Percentiles rank a stretch among this genome's conserved stretches.
Conservation (phyloP, 1,139 yeast genomes). For the Wickerhamomyces sp. region DNA sequence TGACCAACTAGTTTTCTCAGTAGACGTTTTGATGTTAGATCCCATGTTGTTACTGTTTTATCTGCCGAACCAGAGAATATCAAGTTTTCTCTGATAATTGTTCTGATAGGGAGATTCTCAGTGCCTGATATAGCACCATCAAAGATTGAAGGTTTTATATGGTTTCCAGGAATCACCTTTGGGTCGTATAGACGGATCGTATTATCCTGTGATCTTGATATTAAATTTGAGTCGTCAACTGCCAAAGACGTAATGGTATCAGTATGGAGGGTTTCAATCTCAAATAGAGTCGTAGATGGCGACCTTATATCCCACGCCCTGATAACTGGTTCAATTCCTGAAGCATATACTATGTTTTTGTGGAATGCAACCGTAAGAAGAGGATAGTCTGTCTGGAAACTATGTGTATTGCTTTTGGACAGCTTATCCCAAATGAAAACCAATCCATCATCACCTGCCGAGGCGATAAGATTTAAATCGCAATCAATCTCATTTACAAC, state of each 20-base stretch:
- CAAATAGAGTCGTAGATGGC: slow-evolving; percentile 40
- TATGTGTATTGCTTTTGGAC: slow-evolving; percentile 37
- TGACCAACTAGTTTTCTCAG: slow-evolving; percentile 54
- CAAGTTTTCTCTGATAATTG: slow-evolving; percentile 31
- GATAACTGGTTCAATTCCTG: slow-evolving; percentile 67
- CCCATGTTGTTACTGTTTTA: slow-evolving; percentile 56
- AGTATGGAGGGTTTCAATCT: slow-evolving; percentile 38
- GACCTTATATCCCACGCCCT: slow-evolving; percentile 51
- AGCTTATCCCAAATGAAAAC: slow-evolving; percentile 62
- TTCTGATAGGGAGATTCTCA: slow-evolving; percentile 49
- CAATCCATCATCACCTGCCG: slow-evolving; percentile 66
- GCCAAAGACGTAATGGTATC: slow-evolving; percentile 50
- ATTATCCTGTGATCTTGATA: slow-evolving; percentile 57
- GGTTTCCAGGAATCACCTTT: slow-evolving; percentile 17
- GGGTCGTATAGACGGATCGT: slow-evolving; percentile 50
- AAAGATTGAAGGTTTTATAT: slow-evolving; percentile 33
- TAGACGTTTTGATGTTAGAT: slow-evolving; percentile 44
- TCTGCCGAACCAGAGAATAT: slow-evolving; percentile 63
- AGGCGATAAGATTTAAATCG: slow-evolving; percentile 33
- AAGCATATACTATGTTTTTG: slow-evolving; percentile 38
- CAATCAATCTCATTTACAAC: slow-evolving; percentile 51
- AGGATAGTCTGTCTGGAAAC: slow-evolving; percentile 48
- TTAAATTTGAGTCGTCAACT: slow-evolving; percentile 43
- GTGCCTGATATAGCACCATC: slow-evolving; percentile 57
- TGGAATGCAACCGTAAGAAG: slow-evolving; percentile 47